Evolutionary conservation across 768 basidiomycete genomes (phyloP), one percentile per base, ranked within the genome.

Genomic region (Austroboletus eburneus): DNA sequence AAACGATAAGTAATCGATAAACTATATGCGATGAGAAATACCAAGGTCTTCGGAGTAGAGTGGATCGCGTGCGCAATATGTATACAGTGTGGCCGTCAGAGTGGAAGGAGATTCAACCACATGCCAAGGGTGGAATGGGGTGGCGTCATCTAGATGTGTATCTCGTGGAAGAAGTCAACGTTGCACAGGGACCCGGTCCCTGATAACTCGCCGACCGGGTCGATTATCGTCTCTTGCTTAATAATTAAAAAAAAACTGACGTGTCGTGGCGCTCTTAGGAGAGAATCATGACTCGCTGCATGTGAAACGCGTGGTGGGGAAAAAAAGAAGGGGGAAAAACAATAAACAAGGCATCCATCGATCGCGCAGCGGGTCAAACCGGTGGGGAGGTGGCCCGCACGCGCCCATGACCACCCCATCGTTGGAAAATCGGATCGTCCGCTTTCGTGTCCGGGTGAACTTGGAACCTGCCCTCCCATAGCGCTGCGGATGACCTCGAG

Each of bases 401-500:
- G n/a, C 52, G 57, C 38, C 50, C 21, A 24, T 49, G 49, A 3
- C 46, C 51, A 30, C 67, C 57, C 69, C 69, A 68, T 54, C 53
- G 63, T 36, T 49, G 51, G 51, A 66, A 69, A 21, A 69, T 65
- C 3, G 71, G 72, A 56, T 94, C 90, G 49, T 87, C 80, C 25
- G 66, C 71, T 38, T 78, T 72, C 3, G 91, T 94, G 30, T 88
- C 89, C 0, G 92, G 92, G 60, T 96, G 93, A 6, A 95, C 71
- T 63, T 91, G 90, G 14, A 92, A 72, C 66, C 79, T 87, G 51
- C 91, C 91, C 63, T 87, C 81, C 83, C 83, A 90, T 7, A 92
- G 72, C 2, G 87, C 88, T 9, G 88, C 83, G 24, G 88, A 85
- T 9, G 88, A 85, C 61, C 76, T 77, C 25, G 90, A 89, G 14